Conservation (phyloP, 352 stramenopile species). For the Globisporangium cystogenes region DNA sequence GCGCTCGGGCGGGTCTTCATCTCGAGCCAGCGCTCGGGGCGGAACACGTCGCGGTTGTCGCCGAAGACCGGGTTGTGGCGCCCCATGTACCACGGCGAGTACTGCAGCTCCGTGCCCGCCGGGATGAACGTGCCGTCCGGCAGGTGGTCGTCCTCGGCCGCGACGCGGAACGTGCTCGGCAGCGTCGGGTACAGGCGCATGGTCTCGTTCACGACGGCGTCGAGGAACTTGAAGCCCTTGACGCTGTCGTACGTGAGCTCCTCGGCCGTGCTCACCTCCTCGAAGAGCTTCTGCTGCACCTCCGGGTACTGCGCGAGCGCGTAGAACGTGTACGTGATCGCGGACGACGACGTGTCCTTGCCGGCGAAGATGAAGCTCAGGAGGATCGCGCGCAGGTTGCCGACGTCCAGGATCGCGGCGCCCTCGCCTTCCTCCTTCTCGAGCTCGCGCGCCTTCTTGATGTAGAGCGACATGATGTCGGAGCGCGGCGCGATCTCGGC, state of each 20-base stretch:
- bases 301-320: constrained; percentile 46
- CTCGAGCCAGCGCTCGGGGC: constrained; percentile 67
- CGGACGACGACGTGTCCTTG: not conserved
- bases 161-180: constrained; percentile 63
- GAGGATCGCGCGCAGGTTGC: constrained; percentile 56
- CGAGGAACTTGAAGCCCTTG: constrained; percentile 57
- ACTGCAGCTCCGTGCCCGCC: constrained; percentile 54
- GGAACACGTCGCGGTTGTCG: constrained; percentile 40
- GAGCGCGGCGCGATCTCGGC: constrained; percentile 22
- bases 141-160: constrained; percentile 5
- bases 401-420: constrained; percentile 7
- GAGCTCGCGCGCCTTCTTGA: constrained; percentile 38
- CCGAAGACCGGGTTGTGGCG: constrained; percentile 29
- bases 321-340: constrained; percentile 17
- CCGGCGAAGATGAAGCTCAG: constrained; percentile 55
- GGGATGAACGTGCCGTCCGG: constrained; percentile 23
- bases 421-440: not conserved
- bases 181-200: constrained; percentile 76
- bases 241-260: constrained; percentile 47
- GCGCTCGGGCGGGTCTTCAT: constrained; percentile 45
- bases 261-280: constrained; percentile 37
- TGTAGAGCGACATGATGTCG: constrained; percentile 52
- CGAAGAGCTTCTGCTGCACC: constrained; percentile 43
- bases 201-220: constrained; percentile 63
- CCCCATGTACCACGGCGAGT: constrained; percentile 76